A percentile compares a stretch with the other conserved stretches of the same genome.
Evolutionary conservation across 345 rosid genomes (phyloP).

Genomic region (Excoecaria agallocha): DNA sequence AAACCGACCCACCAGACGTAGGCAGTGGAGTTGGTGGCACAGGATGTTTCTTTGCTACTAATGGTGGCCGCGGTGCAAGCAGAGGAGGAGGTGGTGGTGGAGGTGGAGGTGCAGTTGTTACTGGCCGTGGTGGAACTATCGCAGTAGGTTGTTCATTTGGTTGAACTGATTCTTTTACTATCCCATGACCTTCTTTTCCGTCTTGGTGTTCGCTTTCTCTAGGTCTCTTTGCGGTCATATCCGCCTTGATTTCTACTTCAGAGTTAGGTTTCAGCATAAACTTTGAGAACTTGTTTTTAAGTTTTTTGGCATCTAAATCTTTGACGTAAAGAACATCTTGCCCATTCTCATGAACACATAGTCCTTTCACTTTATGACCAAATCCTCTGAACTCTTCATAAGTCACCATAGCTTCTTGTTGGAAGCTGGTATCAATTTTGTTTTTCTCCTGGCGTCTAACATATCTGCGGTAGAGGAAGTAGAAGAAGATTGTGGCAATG

Average conservation of each 20-base stretch:
- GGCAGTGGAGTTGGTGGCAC: conserved; percentile 25
- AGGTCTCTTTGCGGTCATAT: conserved; percentile 4
- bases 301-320: conserved; percentile 32
- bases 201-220: conserved; percentile 12
- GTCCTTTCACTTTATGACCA: conserved; percentile 41
- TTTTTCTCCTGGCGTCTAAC: conserved; percentile 7
- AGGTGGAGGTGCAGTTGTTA: conserved; percentile 8
- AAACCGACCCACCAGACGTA: conserved; percentile 13
- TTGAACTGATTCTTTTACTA: conserved; percentile 3
- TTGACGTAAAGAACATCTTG: conserved; percentile 54
- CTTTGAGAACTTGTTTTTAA: conserved; percentile 31
- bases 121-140: conserved; percentile 6
- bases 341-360: conserved; percentile 48
- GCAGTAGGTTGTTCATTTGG: not conserved
- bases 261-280: conserved; percentile 41
- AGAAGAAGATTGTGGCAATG: conserved; percentile 30
- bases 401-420: conserved; percentile 29
- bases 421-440: conserved; percentile 26
- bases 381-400: conserved; percentile 33
- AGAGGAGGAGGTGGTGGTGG: conserved; percentile 13
- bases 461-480: conserved; percentile 27
- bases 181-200: not conserved
- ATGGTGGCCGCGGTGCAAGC: not conserved
- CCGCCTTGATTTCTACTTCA: conserved; percentile 33
- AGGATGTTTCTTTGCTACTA: conserved; percentile 5